These are phyloP conservation scores for Ogataea glucozyma DNA, from an alignment of 805 yeast genomes.

Conservation along the genomic window DNA sequence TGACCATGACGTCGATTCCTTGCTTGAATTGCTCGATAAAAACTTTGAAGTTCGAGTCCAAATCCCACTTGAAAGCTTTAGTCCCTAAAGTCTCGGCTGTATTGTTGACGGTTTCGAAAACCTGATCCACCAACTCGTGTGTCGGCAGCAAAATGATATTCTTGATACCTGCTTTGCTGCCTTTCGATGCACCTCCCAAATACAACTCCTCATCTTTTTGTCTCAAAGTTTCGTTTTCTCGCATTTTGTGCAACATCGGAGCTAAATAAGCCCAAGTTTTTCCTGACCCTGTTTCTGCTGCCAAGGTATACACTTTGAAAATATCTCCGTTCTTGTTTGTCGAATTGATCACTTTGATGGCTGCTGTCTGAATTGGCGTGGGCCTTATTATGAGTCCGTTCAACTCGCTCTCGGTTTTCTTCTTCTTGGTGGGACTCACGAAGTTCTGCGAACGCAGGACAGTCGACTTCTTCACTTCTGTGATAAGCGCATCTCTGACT, in stretches of 20 bases:
- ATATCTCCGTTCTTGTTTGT: conserved; percentile 37
- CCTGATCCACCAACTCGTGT: conserved; percentile 84
- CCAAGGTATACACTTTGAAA: conserved; percentile 69
- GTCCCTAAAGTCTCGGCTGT: conserved; percentile 40
- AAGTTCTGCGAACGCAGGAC: conserved; percentile 40
- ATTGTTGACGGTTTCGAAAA: conserved; percentile 46
- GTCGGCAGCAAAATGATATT: conserved; percentile 86
- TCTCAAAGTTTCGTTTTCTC: conserved; percentile 50
- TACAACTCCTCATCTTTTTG: conserved; percentile 38
- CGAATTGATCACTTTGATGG: conserved; percentile 57
- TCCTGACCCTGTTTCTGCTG: conserved; percentile 98
- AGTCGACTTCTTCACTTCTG: conserved; percentile 52
- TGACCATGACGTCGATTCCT: conserved; percentile 75
- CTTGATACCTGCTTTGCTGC: conserved; percentile 54
- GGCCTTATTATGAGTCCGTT: conserved; percentile 50
- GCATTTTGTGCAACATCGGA: conserved; percentile 68
- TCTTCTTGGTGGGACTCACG: conserved; percentile 30
- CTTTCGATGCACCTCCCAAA: conserved; percentile 14
- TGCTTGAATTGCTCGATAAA: conserved; percentile 48
- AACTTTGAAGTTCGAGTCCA: conserved; percentile 54
- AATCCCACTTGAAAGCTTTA: conserved; percentile 59
- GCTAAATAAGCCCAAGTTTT: conserved; percentile 90
- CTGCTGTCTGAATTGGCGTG: conserved; percentile 81
- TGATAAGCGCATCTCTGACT: conserved; percentile 59
- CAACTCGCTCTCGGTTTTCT: conserved; percentile 35